phyloP scores from a whole-genome alignment of 495 filamentous ascomycete genomes.

The Rostrohypoxylon terebratum region DNA sequence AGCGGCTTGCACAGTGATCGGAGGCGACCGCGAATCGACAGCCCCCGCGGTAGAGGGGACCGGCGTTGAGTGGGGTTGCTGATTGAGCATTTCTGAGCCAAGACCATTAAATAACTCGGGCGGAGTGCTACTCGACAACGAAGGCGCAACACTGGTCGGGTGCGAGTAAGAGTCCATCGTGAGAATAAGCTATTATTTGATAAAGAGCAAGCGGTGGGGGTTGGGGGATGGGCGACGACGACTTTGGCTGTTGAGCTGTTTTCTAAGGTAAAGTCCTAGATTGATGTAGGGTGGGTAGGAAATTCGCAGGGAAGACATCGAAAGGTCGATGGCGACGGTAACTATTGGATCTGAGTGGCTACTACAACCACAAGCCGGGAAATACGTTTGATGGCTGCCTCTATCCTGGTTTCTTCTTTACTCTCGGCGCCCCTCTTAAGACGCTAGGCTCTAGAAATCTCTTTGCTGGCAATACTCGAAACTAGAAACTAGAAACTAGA shows the following conservation, averaged over 20 bases:
- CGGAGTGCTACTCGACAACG: conserved; percentile 38
- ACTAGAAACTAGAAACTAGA: neutral
- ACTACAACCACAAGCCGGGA: conserved; percentile 35
- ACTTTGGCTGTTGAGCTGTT: conserved; percentile 13
- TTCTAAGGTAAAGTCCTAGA: conserved; percentile 17
- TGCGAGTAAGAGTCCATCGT: conserved; percentile 42
- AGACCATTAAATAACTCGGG: conserved; percentile 44
- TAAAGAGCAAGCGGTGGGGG: neutral
- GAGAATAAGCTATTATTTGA: conserved; percentile 8
- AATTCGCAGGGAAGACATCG: conserved; percentile 35
- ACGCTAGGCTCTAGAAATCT: conserved; percentile 6
- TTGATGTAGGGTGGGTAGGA: conserved; percentile 21
- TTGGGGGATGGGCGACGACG: conserved; percentile 16
- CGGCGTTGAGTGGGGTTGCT: conserved; percentile 42
- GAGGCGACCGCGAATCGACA: conserved; percentile 49
- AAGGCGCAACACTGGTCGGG: conserved; percentile 27
- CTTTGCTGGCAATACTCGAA: conserved; percentile 10
- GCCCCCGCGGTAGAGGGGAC: conserved; percentile 34
- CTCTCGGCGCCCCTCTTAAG: conserved; percentile 14
- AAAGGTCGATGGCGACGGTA: conserved; percentile 35
- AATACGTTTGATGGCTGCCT: conserved; percentile 27
- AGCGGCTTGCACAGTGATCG: conserved; percentile 59
- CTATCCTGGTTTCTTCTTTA: conserved; percentile 8
- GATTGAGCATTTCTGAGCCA: conserved; percentile 41
- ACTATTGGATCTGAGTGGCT: conserved; percentile 37